Base-by-base conservation (phyloP, 139 green algal species). In the Yamagishiella unicocca region DNA sequence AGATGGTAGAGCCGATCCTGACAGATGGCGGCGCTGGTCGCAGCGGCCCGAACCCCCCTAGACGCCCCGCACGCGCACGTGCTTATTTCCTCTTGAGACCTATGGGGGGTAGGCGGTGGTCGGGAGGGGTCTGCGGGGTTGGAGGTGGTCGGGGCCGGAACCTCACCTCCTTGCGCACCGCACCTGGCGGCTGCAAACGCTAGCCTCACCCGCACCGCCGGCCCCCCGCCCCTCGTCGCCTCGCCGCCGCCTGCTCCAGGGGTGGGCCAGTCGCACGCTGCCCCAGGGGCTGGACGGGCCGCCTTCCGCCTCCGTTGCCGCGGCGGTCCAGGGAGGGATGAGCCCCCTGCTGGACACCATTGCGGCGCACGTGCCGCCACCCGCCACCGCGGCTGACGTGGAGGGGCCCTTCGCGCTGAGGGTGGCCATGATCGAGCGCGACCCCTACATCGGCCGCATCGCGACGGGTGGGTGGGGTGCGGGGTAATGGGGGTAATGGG, bases 341-440 rank as follows among this genome's bases (percentile, higher is more conserved):
- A 79, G 43, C 4, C 95, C 96, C 1, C 86, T 99, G 84, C 92
- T 99, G n/a, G 94, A 98, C 50, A 89, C 92, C 29, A 92, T 99
- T 14, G 19, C 96, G 53, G 40, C 88, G 19, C 90, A 95, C 62
- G 92, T 98, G 81, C 95, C 96, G 4, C 74, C 93, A 5, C 96
- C 96, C n/a, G 89, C 79, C 24, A 35, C 29, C 14, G 70, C 70
- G 33, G 73, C 75, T 24, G 33, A 38, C 9, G n/a, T 91, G 7
- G 58, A 84, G 9, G 83, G 74, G 12, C 93, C 94, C 2, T 98
- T 98, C 75, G 40, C 85, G 14, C 93, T 98, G 88, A 91, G 95
- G 76, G 95, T 98, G 64, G 92, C 94, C n/a, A 97, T 98, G 94
- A 94, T 96, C 14, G 96, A 97, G 78, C 87, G 90, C 46, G 96